Conservation (phyloP, 2,329 filamentous ascomycete genomes). For the Amauroascus niger region DNA sequence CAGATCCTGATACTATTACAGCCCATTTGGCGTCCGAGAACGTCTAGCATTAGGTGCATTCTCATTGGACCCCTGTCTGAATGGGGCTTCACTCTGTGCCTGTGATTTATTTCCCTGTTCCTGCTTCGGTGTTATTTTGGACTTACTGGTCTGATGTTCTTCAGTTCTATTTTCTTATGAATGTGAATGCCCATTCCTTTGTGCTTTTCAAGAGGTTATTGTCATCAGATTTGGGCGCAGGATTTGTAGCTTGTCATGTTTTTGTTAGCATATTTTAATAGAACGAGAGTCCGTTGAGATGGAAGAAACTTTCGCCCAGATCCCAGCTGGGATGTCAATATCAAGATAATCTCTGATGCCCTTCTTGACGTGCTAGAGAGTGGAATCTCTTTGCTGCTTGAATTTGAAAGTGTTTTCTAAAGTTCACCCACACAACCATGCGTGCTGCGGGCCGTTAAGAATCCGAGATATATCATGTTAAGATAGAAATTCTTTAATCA, state of each 20-base stretch:
- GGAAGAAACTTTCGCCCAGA: not conserved
- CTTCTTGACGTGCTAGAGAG: not conserved
- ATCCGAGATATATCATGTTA: too few species aligned
- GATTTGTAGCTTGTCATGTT: slow-evolving; percentile 9
- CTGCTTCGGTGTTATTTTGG: slow-evolving; percentile 13
- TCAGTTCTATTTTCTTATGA: slow-evolving; percentile 10
- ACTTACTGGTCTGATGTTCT: slow-evolving; percentile 9
- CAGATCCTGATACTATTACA: not conserved
- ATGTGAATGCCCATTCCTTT: slow-evolving; percentile 6
- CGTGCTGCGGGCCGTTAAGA: too few species aligned
- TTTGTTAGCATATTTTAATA: slow-evolving; percentile 8
- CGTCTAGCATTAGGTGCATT: slow-evolving; percentile 7
- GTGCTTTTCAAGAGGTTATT: slow-evolving; percentile 9
- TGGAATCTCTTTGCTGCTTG: not conserved
- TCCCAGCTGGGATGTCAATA: not conserved
- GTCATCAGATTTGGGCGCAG: slow-evolving; percentile 7
- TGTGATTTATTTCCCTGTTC: slow-evolving; percentile 7
- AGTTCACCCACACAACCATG: too few species aligned
- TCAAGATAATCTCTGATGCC: not conserved
- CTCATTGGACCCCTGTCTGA: slow-evolving; percentile 11
- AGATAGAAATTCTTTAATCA: too few species aligned
- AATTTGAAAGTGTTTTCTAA: too few species aligned
- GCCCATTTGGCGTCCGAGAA: not conserved
- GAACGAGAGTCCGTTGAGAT: slow-evolving; percentile 1
- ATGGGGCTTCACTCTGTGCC: slow-evolving; percentile 1